Base-by-base conservation (phyloP, 192 early-diverging fungal species). In the Mortierella antarctica region DNA sequence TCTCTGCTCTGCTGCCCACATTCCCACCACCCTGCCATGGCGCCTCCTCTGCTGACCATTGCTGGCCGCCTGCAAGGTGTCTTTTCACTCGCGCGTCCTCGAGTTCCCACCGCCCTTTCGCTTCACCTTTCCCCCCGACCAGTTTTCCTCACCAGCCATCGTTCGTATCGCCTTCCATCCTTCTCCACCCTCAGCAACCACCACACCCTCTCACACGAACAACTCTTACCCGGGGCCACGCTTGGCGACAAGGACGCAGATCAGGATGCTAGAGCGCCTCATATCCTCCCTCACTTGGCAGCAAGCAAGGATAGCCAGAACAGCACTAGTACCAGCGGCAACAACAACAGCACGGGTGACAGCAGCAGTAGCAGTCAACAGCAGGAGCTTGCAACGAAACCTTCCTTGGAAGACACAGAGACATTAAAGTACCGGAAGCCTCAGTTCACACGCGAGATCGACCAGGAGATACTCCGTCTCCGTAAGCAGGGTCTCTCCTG, bases 391-490 rank as follows among this genome's bases (percentile, higher is more conserved):
- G 47, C 11, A n/a, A 52, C n/a, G 15, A 49, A 40, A 15, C 31
- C 13, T 3, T 31, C 31, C 31, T 11, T 2, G 1, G 8, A 18
- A 55, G 54, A 55, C 8, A 21, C 54, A 18, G 54, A 55, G 9
- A 8, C 31, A 31, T 31, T 31, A 31, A 39, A 42, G 18, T 50
- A 65, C 17, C 31, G 57, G 57, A 65, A 59, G 62, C 50, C 54
- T 2, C 13, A 53, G 21, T 80, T 80, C 45, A 80, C 77, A 14
- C 77, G 65, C 15, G 70, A 80, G 63, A 45, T 72, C 0, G 77
- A 80, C 18, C 13, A 18, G 13, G 62, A 80, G 7, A 72, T 80
- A 6, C 6, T 72, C 13, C 54, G 54, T 8, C 54, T 71, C 7
- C 70, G 56, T 6, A 54, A 31, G 0, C 48, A 56, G 15, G 60